A percentile compares a stretch with the other conserved stretches of the same genome.
Conservation (phyloP, 148 eudicot species). For the Rhododendron simsii region DNA sequence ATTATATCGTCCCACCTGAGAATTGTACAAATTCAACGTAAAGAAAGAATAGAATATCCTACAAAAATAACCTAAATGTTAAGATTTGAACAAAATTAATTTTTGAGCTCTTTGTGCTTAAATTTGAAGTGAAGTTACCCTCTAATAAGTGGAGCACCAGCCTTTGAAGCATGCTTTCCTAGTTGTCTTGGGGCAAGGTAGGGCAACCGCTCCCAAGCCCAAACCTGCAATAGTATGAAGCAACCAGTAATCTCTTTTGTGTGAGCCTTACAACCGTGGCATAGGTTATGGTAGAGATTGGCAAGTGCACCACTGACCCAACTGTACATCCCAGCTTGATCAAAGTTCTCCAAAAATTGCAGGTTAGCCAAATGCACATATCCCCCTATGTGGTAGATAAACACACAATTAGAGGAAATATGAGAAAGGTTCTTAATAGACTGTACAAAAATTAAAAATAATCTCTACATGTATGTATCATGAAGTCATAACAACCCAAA, state of each 20-base stretch:
- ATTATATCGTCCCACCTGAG: not conserved
- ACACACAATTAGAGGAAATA: too few species aligned
- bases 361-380: not conserved
- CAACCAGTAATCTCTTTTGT: not conserved
- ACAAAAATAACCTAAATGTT: not conserved
- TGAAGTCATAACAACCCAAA: too few species aligned
- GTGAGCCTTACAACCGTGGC: not conserved
- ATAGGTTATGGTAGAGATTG: not conserved
- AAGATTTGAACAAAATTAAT: too few species aligned
- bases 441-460: too few species aligned
- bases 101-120: not conserved
- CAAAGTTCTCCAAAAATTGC: not conserved
- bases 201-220: not conserved
- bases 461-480: too few species aligned
- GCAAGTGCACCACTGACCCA: not conserved
- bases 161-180: not conserved
- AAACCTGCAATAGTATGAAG: not conserved
- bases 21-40: not conserved
- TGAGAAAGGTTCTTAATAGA: too few species aligned
- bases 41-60: not conserved
- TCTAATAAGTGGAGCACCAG: not conserved
- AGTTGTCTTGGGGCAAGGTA: not conserved
- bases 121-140: not conserved
- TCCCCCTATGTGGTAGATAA: not conserved
- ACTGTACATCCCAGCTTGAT: not conserved